Base-by-base conservation (phyloP, 2,329 filamentous ascomycete genomes). In the Canariomyces notabilis region DNA sequence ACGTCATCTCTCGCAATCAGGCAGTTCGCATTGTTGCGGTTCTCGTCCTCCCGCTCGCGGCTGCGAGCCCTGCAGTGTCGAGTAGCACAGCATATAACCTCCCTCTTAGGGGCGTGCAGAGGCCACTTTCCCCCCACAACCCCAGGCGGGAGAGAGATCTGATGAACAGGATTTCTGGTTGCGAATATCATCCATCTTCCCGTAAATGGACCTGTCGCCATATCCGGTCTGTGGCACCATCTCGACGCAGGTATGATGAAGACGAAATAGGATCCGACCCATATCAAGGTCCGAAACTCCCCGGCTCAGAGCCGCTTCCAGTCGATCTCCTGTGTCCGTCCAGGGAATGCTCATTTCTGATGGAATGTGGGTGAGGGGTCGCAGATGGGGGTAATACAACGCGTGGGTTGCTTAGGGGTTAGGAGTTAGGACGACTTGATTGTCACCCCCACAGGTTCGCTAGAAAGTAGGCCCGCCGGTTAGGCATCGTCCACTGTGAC, bases 21-120 rank as follows among this genome's bases (percentile, higher is more conserved):
- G 40, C 43, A 47, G 45, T 43, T 46, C n/a, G 43, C n/a, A n/a
- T n/a, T n/a, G 39, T 16, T 32, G 18, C 40, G 18, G 23, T 18
- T 37, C 37, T 19, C 20, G 42, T 20, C 41, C 46, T 9, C 39
- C 35, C 48, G 46, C 41, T 38, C 37, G 23, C 42, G 44, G 42
- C 46, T 42, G 42, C 34, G 41, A 38, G 26, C 35, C 15, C 47
- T 43, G 50, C 44, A 44, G 51, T 35, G 18, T 40, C 42, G 40
- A 44, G 51, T 54, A 6, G 21, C 45, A 54, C 49, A 36, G 34
- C 49, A 51, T 52, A 43, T 49, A 31, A 34, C 15, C 15, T 50
- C 22, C 42, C 31, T 45, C 20, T 31, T n/a, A 34, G 33, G 46
- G 46, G 37, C 9, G 26, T 12, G 14, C 7, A 46, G 43, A 41